A percentile compares a stretch with the other conserved stretches of the same genome.
Evolutionary conservation across 1,139 yeast genomes (phyloP).

Genomic region (Protomyces macrosporus): DNA sequence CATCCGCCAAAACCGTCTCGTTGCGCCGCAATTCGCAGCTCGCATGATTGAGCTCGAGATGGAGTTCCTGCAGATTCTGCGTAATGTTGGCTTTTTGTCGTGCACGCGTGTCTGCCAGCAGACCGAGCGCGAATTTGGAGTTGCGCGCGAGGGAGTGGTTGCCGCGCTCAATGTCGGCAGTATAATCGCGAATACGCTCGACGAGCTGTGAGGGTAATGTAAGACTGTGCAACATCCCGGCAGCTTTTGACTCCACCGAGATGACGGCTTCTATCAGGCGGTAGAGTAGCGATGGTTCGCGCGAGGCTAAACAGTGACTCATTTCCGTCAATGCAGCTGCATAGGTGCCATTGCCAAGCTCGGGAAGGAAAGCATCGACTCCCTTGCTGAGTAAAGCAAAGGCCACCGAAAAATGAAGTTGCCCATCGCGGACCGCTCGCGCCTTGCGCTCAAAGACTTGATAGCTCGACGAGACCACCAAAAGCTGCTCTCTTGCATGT

Average conservation of each 20-base stretch:
- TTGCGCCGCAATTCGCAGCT: slow-evolving; percentile 13
- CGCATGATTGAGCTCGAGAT: slow-evolving; percentile 14
- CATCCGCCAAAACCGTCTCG: slow-evolving; percentile 12
- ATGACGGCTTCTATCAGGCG: slow-evolving; percentile 11
- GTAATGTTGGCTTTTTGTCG: slow-evolving; percentile 8
- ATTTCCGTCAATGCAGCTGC: not conserved
- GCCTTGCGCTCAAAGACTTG: slow-evolving; percentile 13
- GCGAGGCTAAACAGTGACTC: slow-evolving; percentile 6
- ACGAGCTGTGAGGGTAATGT: slow-evolving; percentile 3
- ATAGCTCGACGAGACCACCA: slow-evolving; percentile 18
- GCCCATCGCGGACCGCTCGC: slow-evolving; percentile 16
- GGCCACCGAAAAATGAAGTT: slow-evolving; percentile 13
- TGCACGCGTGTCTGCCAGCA: slow-evolving; percentile 14
- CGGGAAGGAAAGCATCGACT: not conserved
- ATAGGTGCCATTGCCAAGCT: not conserved
- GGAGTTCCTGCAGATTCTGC: slow-evolving; percentile 3
- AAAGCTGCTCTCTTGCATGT: slow-evolving; percentile 19
- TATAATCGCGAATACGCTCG: slow-evolving; percentile 2
- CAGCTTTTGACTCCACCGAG: slow-evolving; percentile 1
- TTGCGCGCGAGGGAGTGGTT: slow-evolving; percentile 1
- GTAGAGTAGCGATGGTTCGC: slow-evolving; percentile 16
- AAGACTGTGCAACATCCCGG: slow-evolving; percentile 13
- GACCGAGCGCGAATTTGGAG: slow-evolving; percentile 1
- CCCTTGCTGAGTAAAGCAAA: slow-evolving; percentile 9
- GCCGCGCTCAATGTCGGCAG: slow-evolving; percentile 2